Evolutionary conservation across 1,139 yeast genomes (phyloP), one percentile per base, ranked within the genome.

Genomic region (Nakaseomyces delphensis): DNA sequence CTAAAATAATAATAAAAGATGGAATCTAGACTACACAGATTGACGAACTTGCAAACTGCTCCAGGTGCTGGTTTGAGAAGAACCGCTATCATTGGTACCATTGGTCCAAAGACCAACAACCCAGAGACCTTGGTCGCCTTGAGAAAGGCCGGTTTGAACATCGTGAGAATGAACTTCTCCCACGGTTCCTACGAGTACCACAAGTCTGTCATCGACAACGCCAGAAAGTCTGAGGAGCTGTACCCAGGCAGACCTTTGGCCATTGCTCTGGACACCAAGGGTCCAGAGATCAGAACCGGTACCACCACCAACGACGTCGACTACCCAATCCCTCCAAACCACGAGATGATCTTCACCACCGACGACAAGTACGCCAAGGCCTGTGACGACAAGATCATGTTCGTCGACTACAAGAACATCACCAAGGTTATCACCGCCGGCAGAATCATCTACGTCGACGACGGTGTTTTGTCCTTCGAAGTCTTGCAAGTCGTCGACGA

Each of bases 251-350:
- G 97, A 73, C 98, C 97, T 44, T 76, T 91, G 62, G 97, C 96
- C 51, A 87, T 91, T 69, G 99, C 99, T 53, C 79, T 91, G 61
- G 99, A 91, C 69, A 93, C 98, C 66, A 93, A 91, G 77, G 99
- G 99, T 56, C 98, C 99, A 53, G 98, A 93, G 73, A 91, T 91
- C 71, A 85, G 98, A 77, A 89, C 98, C 45, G 98, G 99, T 69
- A 79, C 86, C 66, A 93, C 98, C 56, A 65, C 70, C 48, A 84
- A 76, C 57, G 83, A 76, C 47, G 69, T 71, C 51, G 98, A 91
- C 65, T 85, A 67, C 69, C 83, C 95, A 60, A 83, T 93, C 60
- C 69, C 76, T 35, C 76, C 93, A 45, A 80, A 80, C 69, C 96
- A 87, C 67, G 89, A 83, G 67, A 84, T 91, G 94, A 78, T 71